Base-by-base conservation (phyloP, 352 stramenopile species). In the Phytophthora citrophthora region DNA sequence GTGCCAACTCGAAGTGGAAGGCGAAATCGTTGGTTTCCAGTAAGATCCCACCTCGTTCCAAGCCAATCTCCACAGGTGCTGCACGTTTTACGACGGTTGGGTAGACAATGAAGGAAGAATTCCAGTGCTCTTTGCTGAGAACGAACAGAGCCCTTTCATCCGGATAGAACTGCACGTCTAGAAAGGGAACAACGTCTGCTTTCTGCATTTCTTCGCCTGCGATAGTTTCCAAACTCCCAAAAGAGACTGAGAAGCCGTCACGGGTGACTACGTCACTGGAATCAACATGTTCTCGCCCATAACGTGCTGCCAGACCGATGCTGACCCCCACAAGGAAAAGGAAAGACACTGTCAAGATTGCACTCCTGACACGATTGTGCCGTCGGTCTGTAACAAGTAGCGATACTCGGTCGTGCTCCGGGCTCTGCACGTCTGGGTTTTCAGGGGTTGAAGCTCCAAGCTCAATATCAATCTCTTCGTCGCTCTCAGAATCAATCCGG, bases 81-180 rank as follows among this genome's bases (percentile, higher is more conserved):
- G 80, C 77, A 38, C 77, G 74, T 52, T 81, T 89, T 5, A 80
- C 80, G 10, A 91, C 76, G 12, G 79, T 91, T 29, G 84, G 78
- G 38, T 88, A 89, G 39, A 93, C 82, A 27, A 93, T 73, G 51
- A 91, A 93, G 11, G 80, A 88, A 13, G 68, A 57, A 54, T 88
- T 88, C 78, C 77, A 90, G 40, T 78, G 54, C 16, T 59, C 29
- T 64, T 93, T 91, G 34, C 62, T 73, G 13, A 93, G 56, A 9
- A 81, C 68, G 52, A 92, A 92, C 6, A 79, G 50, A 1, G 77
- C 38, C 4, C 52, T 54, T 12, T 72, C 68, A 13, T 72, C 56
- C 5, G 44, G 48, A 18, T 62, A 59, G 26, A 80, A 74, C 7
- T 68, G 61, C n/a, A 86, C 58, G 43, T 76, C 72, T 20, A 90